phyloP scores from a whole-genome alignment of 768 basidiomycete species.

The Sporobolomyces pararoseus region DNA sequence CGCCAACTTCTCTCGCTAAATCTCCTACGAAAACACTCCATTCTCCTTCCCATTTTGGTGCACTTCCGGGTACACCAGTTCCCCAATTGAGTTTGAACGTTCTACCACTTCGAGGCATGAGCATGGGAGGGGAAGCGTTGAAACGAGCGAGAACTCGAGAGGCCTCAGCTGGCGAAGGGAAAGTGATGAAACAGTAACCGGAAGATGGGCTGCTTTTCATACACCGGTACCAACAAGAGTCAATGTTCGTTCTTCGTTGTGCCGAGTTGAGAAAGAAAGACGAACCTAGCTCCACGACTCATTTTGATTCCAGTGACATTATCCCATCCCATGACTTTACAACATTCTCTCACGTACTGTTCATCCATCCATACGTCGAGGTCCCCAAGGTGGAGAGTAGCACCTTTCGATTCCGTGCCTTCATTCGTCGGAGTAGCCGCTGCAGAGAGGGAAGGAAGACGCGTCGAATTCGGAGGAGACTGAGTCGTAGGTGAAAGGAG shows the following conservation, averaged over 20 bases:
- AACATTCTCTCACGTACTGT: constrained; percentile 85
- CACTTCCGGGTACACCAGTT: constrained; percentile 44
- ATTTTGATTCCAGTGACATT: constrained; percentile 57
- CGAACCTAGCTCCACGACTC: constrained; percentile 58
- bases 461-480: not conserved
- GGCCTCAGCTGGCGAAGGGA: constrained; percentile 67
- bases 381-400: constrained; percentile 59
- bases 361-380: constrained; percentile 97
- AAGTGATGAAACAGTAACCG: constrained; percentile 82
- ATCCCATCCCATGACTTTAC: constrained; percentile 81
- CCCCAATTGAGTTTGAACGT: constrained; percentile 61
- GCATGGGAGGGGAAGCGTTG: constrained; percentile 53
- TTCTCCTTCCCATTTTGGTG: constrained; percentile 54
- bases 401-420: constrained; percentile 12
- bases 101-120: constrained; percentile 80
- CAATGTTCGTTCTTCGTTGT: too few relatives aligned
- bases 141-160: constrained; percentile 68
- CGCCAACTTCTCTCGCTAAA: constrained; percentile 84
- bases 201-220: constrained; percentile 56
- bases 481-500: constrained; percentile 22
- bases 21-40: constrained; percentile 94
- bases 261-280: not conserved
- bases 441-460: not conserved
- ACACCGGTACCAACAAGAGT: not conserved
- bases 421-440: not conserved